phyloP scores from a whole-genome alignment of 805 yeast genomes.

The Suhomyces xylopsoci region DNA sequence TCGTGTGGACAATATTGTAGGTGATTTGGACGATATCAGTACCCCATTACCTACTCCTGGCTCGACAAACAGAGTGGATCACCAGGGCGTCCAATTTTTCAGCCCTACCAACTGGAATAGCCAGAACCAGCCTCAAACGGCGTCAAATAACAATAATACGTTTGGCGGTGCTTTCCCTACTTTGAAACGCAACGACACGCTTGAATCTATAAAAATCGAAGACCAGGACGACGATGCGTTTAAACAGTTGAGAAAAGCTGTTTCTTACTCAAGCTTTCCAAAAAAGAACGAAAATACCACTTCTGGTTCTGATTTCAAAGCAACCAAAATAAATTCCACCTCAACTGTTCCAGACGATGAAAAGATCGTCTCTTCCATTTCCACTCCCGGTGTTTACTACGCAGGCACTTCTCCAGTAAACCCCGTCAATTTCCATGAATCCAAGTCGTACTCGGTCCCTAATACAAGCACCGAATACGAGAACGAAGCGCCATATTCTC shows the following conservation, averaged over 20 bases:
- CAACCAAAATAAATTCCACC: slow-evolving; percentile 14
- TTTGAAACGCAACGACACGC: slow-evolving; percentile 23
- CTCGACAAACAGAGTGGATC: slow-evolving; percentile 1
- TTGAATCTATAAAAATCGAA: slow-evolving; percentile 34
- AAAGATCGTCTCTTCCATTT: slow-evolving; percentile 5
- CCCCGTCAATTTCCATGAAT: background rate
- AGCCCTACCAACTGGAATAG: slow-evolving; percentile 1
- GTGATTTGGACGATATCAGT: slow-evolving; percentile 21
- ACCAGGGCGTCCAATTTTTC: background rate
- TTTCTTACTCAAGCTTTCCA: slow-evolving; percentile 22
- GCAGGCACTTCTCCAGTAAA: slow-evolving; percentile 7
- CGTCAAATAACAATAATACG: background rate
- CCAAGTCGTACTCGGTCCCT: slow-evolving; percentile 13
- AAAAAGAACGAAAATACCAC: background rate
- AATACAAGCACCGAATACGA: slow-evolving; percentile 1
- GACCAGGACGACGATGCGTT: slow-evolving; percentile 44
- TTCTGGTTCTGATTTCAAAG: slow-evolving; percentile 3
- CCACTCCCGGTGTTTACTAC: slow-evolving; percentile 14
- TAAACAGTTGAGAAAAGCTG: slow-evolving; percentile 37
- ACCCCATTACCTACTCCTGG: slow-evolving; percentile 20
- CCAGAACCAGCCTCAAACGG: background rate
- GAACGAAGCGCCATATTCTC: background rate
- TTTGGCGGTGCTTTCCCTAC: slow-evolving; percentile 10
- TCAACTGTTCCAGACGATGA: slow-evolving; percentile 1
- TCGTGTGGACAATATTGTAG: slow-evolving; percentile 23